These are phyloP conservation scores for Tulasnella sp. DNA, from an alignment of 768 basidiomycete species.

Conservation along the genomic window DNA sequence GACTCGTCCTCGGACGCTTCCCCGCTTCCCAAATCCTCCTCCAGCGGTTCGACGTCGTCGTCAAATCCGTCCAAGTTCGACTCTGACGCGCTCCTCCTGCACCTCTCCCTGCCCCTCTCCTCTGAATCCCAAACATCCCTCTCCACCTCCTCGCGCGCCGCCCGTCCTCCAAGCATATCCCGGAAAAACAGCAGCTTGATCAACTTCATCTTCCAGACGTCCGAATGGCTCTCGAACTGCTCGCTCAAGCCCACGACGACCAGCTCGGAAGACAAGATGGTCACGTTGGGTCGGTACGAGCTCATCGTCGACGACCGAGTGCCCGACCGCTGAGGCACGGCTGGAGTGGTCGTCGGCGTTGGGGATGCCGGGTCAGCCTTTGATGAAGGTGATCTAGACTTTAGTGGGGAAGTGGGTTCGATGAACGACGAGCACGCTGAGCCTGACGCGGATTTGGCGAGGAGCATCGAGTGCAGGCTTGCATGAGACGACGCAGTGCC, in stretches of 20 bases:
- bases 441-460: constrained; percentile 21
- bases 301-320: neutral
- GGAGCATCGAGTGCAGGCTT: neutral
- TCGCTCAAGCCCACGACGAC: constrained; percentile 72
- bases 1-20: neutral
- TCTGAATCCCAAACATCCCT: neutral
- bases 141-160: neutral
- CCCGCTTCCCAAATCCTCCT: neutral
- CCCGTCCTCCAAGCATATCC: neutral
- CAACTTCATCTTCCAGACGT: constrained; percentile 72
- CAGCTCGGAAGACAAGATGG: constrained; percentile 62
- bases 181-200: constrained; percentile 54
- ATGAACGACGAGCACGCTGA: constrained; percentile 47
- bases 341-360: neutral
- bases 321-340: neutral
- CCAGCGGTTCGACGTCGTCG: neutral
- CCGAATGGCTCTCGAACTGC: constrained; percentile 45
- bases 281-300: constrained; percentile 50
- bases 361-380: neutral
- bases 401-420: constrained; percentile 49
- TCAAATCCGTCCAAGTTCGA: neutral
- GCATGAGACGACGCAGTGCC: neutral
- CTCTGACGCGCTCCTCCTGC: neutral
- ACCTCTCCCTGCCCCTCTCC: neutral
- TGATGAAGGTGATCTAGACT: neutral